Evolutionary conservation across 2,329 filamentous ascomycete genomes (phyloP), one percentile per base, ranked within the genome.

Genomic region (Atkinsonella texensis): DNA sequence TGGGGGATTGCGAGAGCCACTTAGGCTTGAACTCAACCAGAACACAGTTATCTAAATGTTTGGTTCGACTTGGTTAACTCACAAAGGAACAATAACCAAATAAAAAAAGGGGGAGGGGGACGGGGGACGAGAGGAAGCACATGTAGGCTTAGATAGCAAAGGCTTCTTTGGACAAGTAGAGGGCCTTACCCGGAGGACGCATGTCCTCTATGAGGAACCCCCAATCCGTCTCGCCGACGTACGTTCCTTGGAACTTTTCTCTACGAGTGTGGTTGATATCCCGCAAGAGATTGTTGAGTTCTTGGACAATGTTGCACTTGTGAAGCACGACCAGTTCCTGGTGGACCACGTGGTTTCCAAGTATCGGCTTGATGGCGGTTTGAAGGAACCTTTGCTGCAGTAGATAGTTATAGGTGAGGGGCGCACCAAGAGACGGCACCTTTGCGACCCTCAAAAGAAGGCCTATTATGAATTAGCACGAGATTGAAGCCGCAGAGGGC

Each of bases 21-120:
- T 93, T 93, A 13, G 87, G 87, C 64, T 93, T 93, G 68, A 91
- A 85, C 63, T 91, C 85, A 52, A 87, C 70, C 33, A 85, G 63
- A 31, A 65, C 52, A 52, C 58, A 62, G n/a, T 60, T 58, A 20
- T 63, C 58, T 13, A 60, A 53, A 52, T 65, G 64, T 64, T 49
- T 28, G 9, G 12, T n/a, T 49, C 20, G 20, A 18, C 11, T 47
- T 18, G n/a, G 39, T 39, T 10, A 45, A 31, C 35, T 49, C 42
- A 31, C n/a, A 48, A 48, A 43, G 15, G 35, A 52, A 10, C 13
- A 51, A 28, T 50, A 46, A 28, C 53, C 53, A 49, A 47, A 48
- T 51, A 20, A 38, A 50, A 48, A 40, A 31, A 23, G 32, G 44
- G 45, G 6, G 10, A 40, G n/a, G 15, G 4, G 9, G 32, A 5